Evolutionary conservation across 139 green algal species (phyloP).

Genomic region (Gonium pectorale): DNA sequence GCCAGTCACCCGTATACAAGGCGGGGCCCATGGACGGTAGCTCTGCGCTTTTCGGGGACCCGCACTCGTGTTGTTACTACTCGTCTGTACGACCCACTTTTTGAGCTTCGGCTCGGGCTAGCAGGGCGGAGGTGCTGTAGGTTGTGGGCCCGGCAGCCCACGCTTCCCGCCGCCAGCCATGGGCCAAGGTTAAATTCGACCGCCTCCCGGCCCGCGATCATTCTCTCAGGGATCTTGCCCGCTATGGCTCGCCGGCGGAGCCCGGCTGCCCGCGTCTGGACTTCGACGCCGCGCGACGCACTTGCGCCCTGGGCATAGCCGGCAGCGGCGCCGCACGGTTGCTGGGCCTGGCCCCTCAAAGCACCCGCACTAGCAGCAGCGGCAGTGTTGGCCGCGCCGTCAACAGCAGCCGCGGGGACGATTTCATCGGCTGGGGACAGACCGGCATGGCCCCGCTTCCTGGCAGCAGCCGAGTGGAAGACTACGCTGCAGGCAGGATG

Average conservation of each 20-base stretch:
- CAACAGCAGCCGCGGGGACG: too few species aligned
- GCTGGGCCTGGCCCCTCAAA: neutral
- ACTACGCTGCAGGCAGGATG: neutral
- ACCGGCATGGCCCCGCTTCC: slow-evolving; percentile 2
- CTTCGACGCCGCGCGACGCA: neutral
- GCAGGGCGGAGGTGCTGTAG: too few species aligned
- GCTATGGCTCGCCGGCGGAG: neutral
- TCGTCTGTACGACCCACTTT: too few species aligned
- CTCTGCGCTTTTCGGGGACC: too few species aligned
- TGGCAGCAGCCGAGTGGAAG: slow-evolving; percentile 14
- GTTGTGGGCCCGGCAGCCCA: too few species aligned
- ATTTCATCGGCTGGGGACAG: neutral
- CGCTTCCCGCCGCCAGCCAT: too few species aligned
- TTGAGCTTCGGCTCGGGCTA: too few species aligned
- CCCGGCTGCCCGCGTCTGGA: slow-evolving; percentile 3
- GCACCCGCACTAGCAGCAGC: neutral
- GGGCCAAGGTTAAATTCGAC: too few species aligned
- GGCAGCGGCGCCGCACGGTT: neutral
- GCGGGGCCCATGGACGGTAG: too few species aligned
- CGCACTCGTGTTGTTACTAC: too few species aligned
- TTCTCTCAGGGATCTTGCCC: neutral
- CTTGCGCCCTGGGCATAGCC: slow-evolving; percentile 22
- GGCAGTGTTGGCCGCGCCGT: neutral
- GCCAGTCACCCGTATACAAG: too few species aligned
- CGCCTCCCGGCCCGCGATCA: neutral